phyloP scores from a whole-genome alignment of 345 rosid species.

The Crucihimalaya himalaica region DNA sequence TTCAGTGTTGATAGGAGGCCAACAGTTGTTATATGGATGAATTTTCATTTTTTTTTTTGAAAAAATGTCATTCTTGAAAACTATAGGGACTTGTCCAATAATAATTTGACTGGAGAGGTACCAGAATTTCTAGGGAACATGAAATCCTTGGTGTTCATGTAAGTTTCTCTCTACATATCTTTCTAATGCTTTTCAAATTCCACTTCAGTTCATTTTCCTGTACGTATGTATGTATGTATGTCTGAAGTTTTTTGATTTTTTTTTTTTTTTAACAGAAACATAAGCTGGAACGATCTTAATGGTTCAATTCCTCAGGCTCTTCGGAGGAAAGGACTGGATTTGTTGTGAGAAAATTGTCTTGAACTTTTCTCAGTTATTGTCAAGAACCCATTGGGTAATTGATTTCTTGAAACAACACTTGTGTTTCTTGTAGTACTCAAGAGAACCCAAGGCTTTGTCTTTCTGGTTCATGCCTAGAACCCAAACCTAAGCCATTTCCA shows the following conservation, averaged over 20 bases:
- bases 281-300: constrained; percentile 37
- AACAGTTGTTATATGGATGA: neutral
- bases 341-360: no score
- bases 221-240: no score
- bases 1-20: neutral
- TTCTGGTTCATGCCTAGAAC: neutral
- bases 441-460: constrained; percentile 25
- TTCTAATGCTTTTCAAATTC: neutral
- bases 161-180: constrained; percentile 34
- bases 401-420: neutral
- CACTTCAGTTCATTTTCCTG: neutral
- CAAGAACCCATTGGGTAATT: neutral
- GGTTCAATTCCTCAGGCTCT: constrained; percentile 44
- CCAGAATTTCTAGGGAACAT: constrained; percentile 51
- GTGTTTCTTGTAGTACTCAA: neutral
- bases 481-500: neutral
- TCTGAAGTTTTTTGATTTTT: neutral
- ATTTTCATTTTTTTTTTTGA: constrained; percentile 26
- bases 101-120: constrained; percentile 48
- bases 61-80: constrained; percentile 48
- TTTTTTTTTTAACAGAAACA: constrained; percentile 40
- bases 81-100: no score
- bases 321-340: neutral
- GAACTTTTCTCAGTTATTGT: no score
- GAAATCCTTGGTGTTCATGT: constrained; percentile 46